Evolutionary conservation across 139 green algal species (phyloP), one percentile per base, ranked within the genome.

Genomic region (Closterium sp.): DNA sequence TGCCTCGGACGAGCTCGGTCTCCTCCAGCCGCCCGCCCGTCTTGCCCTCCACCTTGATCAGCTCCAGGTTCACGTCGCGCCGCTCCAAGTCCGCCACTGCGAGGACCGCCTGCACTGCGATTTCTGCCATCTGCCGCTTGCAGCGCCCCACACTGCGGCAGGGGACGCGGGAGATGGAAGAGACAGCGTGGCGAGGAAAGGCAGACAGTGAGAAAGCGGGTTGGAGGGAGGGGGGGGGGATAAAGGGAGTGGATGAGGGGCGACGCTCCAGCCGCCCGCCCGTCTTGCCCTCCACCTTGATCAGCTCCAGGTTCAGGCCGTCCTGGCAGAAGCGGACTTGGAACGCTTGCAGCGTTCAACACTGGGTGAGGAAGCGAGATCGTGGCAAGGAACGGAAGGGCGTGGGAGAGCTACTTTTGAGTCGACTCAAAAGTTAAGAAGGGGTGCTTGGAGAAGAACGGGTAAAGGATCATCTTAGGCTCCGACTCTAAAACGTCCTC

Each of bases 11-110:
- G 83, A 99, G 94, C 33, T 95, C 91, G 0, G 98, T 97, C 94
- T 99, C 98, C 93, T 99, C 98, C 91, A 99, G 96, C 92, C 96
- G 96, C 76, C 98, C 98, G 34, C 98, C 98, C 23, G 98, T 97
- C 95, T 99, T 99, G 93, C 97, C 98, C 92, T 99, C 97, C 31
- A 99, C 95, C 95, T 99, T 99, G 95, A 99, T 99, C 30, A 99
- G 97, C 88, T 99, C 98, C 30, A 99, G 95, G 94, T 99, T 99
- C 34, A 99, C 98, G 90, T 99, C 98, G 34, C 93, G 93, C 3
- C 98, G 93, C 89, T 98, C 95, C 87, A 99, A 93, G 95, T 99
- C 98, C 1, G 98, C 98, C 8, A 99, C 98, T 12, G 96, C 96
- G 91, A 99, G 93, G 91, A 99, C 98, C 6, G 98, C 98, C 89